Evolutionary conservation across 305 asterid genomes (phyloP), one percentile per base, ranked within the genome.

Genomic region (Solanum chacoense): DNA sequence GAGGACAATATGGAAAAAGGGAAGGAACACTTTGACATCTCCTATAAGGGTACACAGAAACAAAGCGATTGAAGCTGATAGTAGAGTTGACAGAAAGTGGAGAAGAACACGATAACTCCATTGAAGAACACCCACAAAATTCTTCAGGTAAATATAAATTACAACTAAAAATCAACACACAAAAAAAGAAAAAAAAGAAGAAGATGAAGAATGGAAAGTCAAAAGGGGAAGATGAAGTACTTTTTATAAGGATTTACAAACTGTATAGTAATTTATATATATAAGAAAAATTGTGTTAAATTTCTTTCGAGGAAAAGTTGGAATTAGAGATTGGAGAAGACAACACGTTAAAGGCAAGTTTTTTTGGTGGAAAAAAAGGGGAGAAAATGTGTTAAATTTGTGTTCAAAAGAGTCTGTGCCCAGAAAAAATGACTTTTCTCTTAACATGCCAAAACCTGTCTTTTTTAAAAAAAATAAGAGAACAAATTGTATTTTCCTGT

Each of bases 71-170:
- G 40, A 94, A 88, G 87, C 91, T 93, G 84, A 92, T 80, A 26
- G 88, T 73, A 78, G 92, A 90, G 83, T 93, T 93, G 80, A 94
- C 96, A n/a, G 98, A 93, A 67, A 97, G 91, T 67, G 98, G 98
- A 89, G 98, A 94, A 42, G 98, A 95, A 87, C 94, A 93, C 7
- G 98, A 94, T 55, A 94, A 80, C 87, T 95, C 98, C 99, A 96
- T 96, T 79, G 11, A 73, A 36, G 63, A 84, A 40, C 50, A 80
- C 14, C 83, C 3, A 73, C 38, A 31, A 26, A 78, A 5, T 12
- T 29, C 72, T 26, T 20, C 26, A 80, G 28, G 3, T 28, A 20
- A 37, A 83, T 75, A 85, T 74, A 75, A 24, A 87, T 32, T 16
- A 12, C 69, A 24, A 72, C 72, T 20, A 24, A 31, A 77, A 26